Evolutionary conservation across 306 rosid genomes (phyloP), one percentile per base, ranked within the genome.

Genomic region (Carpinus fangiana): DNA sequence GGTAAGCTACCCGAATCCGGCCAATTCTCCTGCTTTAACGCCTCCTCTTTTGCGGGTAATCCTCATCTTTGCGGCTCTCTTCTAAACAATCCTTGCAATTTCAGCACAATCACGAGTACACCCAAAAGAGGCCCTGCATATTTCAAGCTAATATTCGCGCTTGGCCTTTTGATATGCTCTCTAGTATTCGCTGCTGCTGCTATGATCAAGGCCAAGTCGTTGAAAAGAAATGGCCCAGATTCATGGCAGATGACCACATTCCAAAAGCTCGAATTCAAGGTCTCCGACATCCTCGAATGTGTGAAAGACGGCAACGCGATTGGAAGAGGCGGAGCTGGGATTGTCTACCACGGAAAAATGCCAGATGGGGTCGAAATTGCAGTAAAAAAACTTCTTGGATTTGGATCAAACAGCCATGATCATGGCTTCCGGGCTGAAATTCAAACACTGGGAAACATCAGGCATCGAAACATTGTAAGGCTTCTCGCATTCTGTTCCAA

Each of bases 261-360:
- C 47, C 88, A 89, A 31, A 93, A 91, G 79, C 76, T 88, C 38
- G 97, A 90, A 11, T 91, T 93, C 95, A 83, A 85, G 2, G 91
- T 89, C 17, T 26, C 84, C 0, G 97, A 93, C 82, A 78, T 93
- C 56, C 85, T 93, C 4, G 96, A 93, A 83, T 93, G 97, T 48
- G 90, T 93, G 55, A 91, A 89, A 71, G 98, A 93, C 12, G 98
- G 98, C 3, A 93, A 91, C 46, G 98, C 87, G 71, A 90, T 93
- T 3, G 98, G 98, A 23, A 76, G 90, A 85, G 98, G 98, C 48
- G 98, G 98, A 20, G 98, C 98, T 0, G 98, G 98, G 62, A 89
- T 91, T 9, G 98, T 93, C 13, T 93, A 91, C 90, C 98, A 93
- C 53, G 98, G 97, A 0, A 91, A 93, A 82, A 93, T 93, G 98